Evolutionary conservation across 768 basidiomycete species (phyloP).

Genomic region (Leucocoprinus sp.): DNA sequence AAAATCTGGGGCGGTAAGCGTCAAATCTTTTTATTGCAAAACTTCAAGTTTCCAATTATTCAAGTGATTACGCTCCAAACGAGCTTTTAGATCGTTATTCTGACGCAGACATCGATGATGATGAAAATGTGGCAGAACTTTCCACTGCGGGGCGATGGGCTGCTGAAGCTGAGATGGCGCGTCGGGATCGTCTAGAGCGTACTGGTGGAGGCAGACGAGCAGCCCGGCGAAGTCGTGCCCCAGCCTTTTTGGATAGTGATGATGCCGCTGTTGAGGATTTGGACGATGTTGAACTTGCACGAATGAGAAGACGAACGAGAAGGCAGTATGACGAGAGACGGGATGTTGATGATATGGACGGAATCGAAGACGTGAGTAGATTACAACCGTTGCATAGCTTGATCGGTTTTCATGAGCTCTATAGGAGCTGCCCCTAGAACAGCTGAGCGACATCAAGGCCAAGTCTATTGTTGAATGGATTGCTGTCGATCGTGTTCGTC

Average conservation of each 20-base stretch:
- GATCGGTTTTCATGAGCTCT: background rate
- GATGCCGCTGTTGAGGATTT: constrained; percentile 68
- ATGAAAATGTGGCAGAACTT: constrained; percentile 58
- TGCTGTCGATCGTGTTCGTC: constrained; percentile 81
- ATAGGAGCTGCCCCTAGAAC: constrained; percentile 90
- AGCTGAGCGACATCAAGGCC: constrained; percentile 95
- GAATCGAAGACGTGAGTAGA: constrained; percentile 78
- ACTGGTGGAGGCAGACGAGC: constrained; percentile 63
- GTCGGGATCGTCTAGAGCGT: constrained; percentile 72
- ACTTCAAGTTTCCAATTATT: constrained; percentile 10
- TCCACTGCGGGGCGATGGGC: constrained; percentile 64
- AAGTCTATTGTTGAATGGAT: constrained; percentile 99
- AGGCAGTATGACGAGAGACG: constrained; percentile 91
- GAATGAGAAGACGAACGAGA: constrained; percentile 76
- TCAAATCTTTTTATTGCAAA: constrained; percentile 4
- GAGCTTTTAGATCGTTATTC: constrained; percentile 81
- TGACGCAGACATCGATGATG: constrained; percentile 80
- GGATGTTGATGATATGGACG: constrained; percentile 87
- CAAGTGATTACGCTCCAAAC: constrained; percentile 85
- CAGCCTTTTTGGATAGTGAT: constrained; percentile 80
- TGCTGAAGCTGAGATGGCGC: constrained; percentile 82
- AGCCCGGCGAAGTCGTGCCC: constrained; percentile 71
- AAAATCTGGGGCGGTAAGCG: constrained; percentile 64
- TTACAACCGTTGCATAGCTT: constrained; percentile 10
- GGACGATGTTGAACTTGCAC: constrained; percentile 58